Conservation (phyloP, 75 land plant genomes). For the Sequoiadendron giganteum region DNA sequence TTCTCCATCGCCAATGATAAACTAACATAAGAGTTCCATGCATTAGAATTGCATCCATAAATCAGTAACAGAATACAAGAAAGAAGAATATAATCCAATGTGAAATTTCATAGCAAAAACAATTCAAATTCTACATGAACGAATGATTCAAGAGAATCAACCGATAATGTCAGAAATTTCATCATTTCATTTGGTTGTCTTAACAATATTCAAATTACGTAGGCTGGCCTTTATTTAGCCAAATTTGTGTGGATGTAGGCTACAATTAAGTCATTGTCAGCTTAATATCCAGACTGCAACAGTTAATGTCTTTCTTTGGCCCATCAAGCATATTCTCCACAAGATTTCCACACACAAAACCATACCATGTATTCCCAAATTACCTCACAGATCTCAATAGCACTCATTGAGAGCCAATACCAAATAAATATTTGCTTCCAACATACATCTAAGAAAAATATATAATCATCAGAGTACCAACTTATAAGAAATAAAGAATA, state of each 20-base stretch:
- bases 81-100: not conserved
- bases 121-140: not conserved
- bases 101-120: not conserved
- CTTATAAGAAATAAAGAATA: too few species aligned
- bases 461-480: not conserved
- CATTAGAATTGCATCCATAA: too few species aligned
- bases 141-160: not conserved
- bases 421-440: not conserved
- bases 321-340: not conserved
- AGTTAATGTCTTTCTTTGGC: not conserved
- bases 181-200: not conserved
- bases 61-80: not conserved
- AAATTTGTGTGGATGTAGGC: not conserved
- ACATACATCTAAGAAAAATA: not conserved
- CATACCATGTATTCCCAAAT: not conserved
- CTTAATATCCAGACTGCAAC: too few species aligned
- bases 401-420: not conserved
- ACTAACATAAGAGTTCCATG: conserved; percentile 39
- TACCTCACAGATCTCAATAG: not conserved
- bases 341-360: not conserved
- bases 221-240: not conserved
- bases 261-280: not conserved
- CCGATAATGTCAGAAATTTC: not conserved
- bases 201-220: not conserved
- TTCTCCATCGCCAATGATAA: conserved; percentile 86